phyloP scores from a whole-genome alignment of 2,329 filamentous ascomycete genomes.

The Aspergillus unguis region DNA sequence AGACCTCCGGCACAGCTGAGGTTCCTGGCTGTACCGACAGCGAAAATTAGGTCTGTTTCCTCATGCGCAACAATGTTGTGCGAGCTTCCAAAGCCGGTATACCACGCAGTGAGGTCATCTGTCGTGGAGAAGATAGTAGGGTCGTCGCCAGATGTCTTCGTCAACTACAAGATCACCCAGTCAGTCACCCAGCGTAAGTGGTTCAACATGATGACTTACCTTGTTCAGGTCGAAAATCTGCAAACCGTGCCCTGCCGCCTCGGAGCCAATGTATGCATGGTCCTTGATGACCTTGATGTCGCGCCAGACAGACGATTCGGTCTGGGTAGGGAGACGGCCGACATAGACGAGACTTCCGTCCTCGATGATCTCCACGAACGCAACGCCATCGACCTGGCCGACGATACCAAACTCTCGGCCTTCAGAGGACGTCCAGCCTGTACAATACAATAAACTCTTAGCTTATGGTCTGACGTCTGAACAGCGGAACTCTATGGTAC shows the following conservation, averaged over 20 bases:
- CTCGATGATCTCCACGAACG: conserved; percentile 16
- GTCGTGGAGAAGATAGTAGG: conserved; percentile 13
- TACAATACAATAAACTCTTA: not conserved
- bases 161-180: not conserved
- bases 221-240: conserved; percentile 21
- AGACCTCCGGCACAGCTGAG: conserved; percentile 17
- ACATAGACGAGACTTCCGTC: conserved; percentile 19
- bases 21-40: conserved; percentile 15
- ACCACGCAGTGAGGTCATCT: conserved; percentile 17
- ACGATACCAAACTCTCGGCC: conserved; percentile 19
- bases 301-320: conserved; percentile 12
- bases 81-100: conserved; percentile 19
- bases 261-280: conserved; percentile 19
- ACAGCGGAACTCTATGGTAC: not conserved
- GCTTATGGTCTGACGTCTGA: not conserved
- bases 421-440: conserved; percentile 18
- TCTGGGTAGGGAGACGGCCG: conserved; percentile 18
- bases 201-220: conserved; percentile 3
- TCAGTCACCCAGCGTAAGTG: not conserved
- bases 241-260: conserved; percentile 17
- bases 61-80: conserved; percentile 20
- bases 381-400: conserved; percentile 18
- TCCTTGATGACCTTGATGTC: conserved; percentile 20
- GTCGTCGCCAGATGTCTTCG: not conserved
- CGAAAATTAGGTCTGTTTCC: conserved; percentile 19